Conservation (phyloP, 805 yeast species). For the Myxozyma melibiosi region DNA sequence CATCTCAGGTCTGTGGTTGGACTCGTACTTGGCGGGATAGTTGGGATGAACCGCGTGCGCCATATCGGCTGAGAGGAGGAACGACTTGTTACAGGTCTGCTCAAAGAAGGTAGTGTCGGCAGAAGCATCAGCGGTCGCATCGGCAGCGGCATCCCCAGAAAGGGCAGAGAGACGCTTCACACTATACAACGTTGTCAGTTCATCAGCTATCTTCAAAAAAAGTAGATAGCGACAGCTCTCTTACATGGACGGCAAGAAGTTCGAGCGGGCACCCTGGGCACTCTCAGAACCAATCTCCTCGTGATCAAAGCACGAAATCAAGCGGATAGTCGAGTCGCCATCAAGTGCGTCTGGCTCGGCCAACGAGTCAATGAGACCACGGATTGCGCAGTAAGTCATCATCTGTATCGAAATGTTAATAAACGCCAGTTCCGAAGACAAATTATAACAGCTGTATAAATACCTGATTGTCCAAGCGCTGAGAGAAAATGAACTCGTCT, state of each 20-base stretch:
- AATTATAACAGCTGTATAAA: neutral
- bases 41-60: conserved; percentile 98
- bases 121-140: conserved; percentile 27
- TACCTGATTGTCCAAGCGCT: conserved; percentile 87
- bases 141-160: conserved; percentile 40
- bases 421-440: neutral
- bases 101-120: conserved; percentile 12
- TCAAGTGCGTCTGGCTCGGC: conserved; percentile 45
- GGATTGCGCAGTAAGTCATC: conserved; percentile 71
- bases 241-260: conserved; percentile 73
- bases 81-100: conserved; percentile 57
- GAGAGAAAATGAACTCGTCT: conserved; percentile 88
- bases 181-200: conserved; percentile 1
- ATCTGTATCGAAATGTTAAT: conserved; percentile 4
- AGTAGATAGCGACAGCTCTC: neutral
- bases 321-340: conserved; percentile 60
- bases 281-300: conserved; percentile 94
- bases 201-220: no score
- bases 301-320: conserved; percentile 88
- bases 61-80: conserved; percentile 89
- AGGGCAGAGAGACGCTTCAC: conserved; percentile 29
- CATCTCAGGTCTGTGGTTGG: conserved; percentile 73
- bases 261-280: conserved; percentile 96
- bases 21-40: conserved; percentile 74
- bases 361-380: conserved; percentile 62